Conservation (phyloP, 2,329 filamentous ascomycete genomes). For the Saccharata proteae region DNA sequence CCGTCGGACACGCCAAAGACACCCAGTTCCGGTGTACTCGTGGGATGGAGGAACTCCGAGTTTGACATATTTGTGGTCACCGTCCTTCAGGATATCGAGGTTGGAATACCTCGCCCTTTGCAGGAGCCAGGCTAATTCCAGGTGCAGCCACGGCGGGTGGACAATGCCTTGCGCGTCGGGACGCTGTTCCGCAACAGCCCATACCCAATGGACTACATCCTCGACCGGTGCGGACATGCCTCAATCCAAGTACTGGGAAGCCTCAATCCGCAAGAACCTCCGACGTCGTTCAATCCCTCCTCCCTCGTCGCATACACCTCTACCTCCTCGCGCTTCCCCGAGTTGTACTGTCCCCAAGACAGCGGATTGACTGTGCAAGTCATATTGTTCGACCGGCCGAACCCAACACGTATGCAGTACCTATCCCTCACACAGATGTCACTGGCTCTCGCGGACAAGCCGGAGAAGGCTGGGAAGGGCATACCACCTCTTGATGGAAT, state of each 20-base stretch:
- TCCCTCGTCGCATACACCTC: slow-evolving; percentile 46
- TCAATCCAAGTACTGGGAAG: slow-evolving; percentile 78
- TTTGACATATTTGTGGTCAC: slow-evolving; percentile 84
- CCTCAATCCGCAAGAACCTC: slow-evolving; percentile 50
- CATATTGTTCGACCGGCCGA: slow-evolving; percentile 76
- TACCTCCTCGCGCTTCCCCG: slow-evolving; percentile 46
- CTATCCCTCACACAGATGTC: slow-evolving; percentile 84
- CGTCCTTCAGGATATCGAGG: slow-evolving; percentile 82
- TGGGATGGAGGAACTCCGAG: slow-evolving; percentile 91
- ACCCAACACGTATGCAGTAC: slow-evolving; percentile 87
- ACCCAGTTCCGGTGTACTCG: slow-evolving; percentile 67
- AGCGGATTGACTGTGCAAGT: slow-evolving; percentile 68
- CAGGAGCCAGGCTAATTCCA: slow-evolving; percentile 4
- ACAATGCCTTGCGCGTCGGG: slow-evolving; percentile 73
- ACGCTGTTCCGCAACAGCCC: slow-evolving; percentile 73
- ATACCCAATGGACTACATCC: slow-evolving; percentile 68
- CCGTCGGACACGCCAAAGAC: slow-evolving; percentile 72
- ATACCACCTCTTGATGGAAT: slow-evolving; percentile 40
- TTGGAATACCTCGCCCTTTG: slow-evolving; percentile 32
- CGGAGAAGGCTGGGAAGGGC: slow-evolving; percentile 25
- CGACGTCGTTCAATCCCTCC: slow-evolving; percentile 48
- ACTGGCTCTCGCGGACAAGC: slow-evolving; percentile 60
- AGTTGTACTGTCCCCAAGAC: slow-evolving; percentile 54
- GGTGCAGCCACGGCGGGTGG: slow-evolving; percentile 60
- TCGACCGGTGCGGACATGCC: slow-evolving; percentile 69